Evolutionary conservation across 129 eudicot genomes (phyloP).

Genomic region (Artemisia tridentata): DNA sequence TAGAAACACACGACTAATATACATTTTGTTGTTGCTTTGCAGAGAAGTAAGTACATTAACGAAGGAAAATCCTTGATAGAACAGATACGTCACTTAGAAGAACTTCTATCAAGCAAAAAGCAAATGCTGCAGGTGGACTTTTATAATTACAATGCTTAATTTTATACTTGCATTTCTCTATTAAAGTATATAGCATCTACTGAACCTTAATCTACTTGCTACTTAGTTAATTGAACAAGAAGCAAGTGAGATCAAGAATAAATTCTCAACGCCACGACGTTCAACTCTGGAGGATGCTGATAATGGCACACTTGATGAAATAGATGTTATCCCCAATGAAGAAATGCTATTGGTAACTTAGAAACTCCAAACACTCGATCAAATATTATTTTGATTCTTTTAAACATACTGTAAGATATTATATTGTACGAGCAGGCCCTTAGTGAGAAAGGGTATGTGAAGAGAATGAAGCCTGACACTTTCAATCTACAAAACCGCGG

Average conservation of each 20-base stretch:
- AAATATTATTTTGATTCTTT: neutral
- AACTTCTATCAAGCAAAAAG: slow-evolving; percentile 76
- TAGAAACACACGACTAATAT: neutral
- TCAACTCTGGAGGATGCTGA: slow-evolving; percentile 85
- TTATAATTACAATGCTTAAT: neutral
- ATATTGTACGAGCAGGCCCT: slow-evolving; percentile 54
- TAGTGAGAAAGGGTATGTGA: slow-evolving; percentile 95
- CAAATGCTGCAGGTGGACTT: slow-evolving; percentile 75
- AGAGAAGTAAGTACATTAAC: slow-evolving; percentile 69
- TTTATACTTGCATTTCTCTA: neutral
- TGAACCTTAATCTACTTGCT: slow-evolving; percentile 13
- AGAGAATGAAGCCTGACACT: slow-evolving; percentile 91
- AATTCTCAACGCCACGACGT: slow-evolving; percentile 80
- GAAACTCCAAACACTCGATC: neutral
- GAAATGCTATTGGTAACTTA: slow-evolving; percentile 81
- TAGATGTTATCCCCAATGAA: slow-evolving; percentile 93
- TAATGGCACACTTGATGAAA: slow-evolving; percentile 77
- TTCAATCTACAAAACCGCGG: slow-evolving; percentile 90
- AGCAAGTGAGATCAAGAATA: slow-evolving; percentile 82
- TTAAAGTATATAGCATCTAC: slow-evolving; percentile 7
- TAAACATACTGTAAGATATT: slow-evolving; percentile 13
- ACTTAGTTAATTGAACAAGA: slow-evolving; percentile 84
- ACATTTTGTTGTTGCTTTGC: neutral
- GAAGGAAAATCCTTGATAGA: slow-evolving; percentile 73
- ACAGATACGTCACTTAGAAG: slow-evolving; percentile 73